Conservation (phyloP, 768 basidiomycete species). For the Serendipita indica region DNA sequence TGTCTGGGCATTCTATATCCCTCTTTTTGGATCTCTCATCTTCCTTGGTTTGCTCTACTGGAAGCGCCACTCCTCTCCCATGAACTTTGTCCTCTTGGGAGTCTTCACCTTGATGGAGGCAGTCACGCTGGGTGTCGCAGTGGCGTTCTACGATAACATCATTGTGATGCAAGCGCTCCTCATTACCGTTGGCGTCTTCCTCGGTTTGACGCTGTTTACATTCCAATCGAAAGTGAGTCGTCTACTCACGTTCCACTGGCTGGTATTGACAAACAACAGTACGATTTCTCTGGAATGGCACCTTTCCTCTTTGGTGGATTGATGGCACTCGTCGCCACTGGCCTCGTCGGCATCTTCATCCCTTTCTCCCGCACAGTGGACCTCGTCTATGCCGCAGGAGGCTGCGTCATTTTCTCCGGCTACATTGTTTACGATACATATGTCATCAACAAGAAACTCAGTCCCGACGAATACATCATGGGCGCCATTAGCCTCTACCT, state of each 20-base stretch:
- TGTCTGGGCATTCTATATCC: conserved; percentile 62
- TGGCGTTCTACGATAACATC: conserved; percentile 54
- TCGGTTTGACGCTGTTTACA: conserved; percentile 88
- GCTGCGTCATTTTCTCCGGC: conserved; percentile 72
- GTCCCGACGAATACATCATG: conserved; percentile 88
- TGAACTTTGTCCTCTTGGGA: conserved; percentile 71
- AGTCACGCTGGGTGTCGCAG: conserved; percentile 72
- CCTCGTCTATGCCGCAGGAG: conserved; percentile 62
- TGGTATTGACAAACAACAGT: conserved; percentile 30
- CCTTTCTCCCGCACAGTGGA: conserved; percentile 76
- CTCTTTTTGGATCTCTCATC: conserved; percentile 62
- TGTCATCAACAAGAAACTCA: conserved; percentile 71
- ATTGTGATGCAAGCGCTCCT: conserved; percentile 79
- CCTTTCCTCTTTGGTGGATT: conserved; percentile 81
- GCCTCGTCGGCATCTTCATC: conserved; percentile 69
- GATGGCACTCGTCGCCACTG: conserved; percentile 63
- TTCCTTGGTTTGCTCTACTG: conserved; percentile 73
- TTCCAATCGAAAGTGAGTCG: conserved; percentile 70
- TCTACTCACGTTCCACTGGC: not conserved
- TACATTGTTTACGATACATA: conserved; percentile 89
- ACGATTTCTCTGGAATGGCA: conserved; percentile 86
- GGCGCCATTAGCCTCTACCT: conserved; percentile 88
- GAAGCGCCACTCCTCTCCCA: conserved; percentile 84
- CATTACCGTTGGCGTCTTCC: conserved; percentile 84
- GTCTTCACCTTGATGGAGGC: conserved; percentile 87